phyloP scores from a whole-genome alignment of 352 stramenopile species.

The Globisporangium megalacanthum region DNA sequence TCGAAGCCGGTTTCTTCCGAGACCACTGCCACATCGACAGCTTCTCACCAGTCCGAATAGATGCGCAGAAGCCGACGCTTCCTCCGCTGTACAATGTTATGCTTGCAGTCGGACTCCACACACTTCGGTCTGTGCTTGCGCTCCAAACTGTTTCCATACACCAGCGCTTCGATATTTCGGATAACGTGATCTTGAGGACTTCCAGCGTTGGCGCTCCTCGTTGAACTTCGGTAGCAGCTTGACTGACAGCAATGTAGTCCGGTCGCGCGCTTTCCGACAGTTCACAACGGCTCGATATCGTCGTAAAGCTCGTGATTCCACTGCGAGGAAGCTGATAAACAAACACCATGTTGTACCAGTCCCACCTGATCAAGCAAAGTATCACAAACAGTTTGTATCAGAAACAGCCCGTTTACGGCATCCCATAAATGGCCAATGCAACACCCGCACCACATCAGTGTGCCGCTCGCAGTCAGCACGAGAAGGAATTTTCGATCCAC shows the following conservation, averaged over 20 bases:
- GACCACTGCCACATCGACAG: conserved; percentile 8
- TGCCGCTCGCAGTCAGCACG: background rate
- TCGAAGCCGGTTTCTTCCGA: background rate
- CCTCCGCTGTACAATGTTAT: background rate
- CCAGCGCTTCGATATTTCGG: background rate
- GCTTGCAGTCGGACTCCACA: background rate
- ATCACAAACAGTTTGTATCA: background rate
- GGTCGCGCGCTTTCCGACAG: background rate
- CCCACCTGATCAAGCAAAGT: conserved; percentile 22
- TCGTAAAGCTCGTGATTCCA: conserved; percentile 18
- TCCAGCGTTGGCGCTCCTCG: background rate
- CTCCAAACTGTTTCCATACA: background rate
- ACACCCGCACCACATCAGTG: conserved; percentile 1
- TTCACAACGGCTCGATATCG: background rate
- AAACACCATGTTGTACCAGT: conserved; percentile 25
- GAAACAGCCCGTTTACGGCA: too few relatives aligned
- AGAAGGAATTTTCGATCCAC: background rate
- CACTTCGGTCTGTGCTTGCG: background rate
- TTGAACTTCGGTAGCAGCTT: background rate
- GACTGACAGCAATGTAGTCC: conserved; percentile 4
- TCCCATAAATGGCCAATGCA: background rate
- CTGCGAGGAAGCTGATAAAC: conserved; percentile 13
- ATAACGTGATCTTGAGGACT: conserved; percentile 7
- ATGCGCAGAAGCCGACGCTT: background rate
- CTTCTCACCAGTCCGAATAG: conserved; percentile 1